Evolutionary conservation across 371 early-diverging fungal species (phyloP).

Genomic region (Thermomucor indicae-seudaticae): DNA sequence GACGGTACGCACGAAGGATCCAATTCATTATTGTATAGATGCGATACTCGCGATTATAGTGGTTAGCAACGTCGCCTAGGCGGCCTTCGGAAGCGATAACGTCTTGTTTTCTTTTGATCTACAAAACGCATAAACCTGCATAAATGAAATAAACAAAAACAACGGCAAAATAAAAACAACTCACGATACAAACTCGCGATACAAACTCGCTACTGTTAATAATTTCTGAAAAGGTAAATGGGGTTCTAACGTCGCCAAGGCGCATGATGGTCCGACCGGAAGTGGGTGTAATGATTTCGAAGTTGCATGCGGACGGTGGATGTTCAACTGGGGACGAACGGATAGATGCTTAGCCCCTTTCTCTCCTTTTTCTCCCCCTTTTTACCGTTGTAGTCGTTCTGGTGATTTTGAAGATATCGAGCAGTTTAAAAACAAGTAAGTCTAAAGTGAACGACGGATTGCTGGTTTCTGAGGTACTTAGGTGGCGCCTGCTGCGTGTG

Average conservation of each 20-base stretch:
- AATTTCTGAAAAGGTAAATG: constrained; percentile 15
- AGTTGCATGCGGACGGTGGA: constrained; percentile 7
- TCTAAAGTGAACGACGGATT: no score
- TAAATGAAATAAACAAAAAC: not conserved
- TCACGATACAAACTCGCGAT: constrained; percentile 34
- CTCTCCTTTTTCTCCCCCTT: no score
- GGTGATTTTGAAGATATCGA: no score
- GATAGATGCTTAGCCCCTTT: not conserved
- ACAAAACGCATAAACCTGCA: not conserved
- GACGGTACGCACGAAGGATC: constrained; percentile 43
- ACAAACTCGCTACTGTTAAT: no score
- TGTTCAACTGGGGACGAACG: not conserved
- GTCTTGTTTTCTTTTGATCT: constrained; percentile 4
- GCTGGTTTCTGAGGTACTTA: no score
- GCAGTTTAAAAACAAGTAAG: no score
- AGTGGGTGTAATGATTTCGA: constrained; percentile 35
- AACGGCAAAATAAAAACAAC: not conserved
- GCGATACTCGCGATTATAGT: constrained; percentile 38
- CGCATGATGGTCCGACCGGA: constrained; percentile 25
- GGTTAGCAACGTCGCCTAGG: constrained; percentile 22
- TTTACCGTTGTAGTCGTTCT: no score
- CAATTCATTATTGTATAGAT: constrained; percentile 48
- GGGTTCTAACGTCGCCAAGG: constrained; percentile 6
- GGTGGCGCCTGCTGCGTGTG: no score
- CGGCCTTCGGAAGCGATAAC: constrained; percentile 36